phyloP scores from a whole-genome alignment of 2,329 filamentous ascomycete species.

The Aspergillus ochraceus region DNA sequence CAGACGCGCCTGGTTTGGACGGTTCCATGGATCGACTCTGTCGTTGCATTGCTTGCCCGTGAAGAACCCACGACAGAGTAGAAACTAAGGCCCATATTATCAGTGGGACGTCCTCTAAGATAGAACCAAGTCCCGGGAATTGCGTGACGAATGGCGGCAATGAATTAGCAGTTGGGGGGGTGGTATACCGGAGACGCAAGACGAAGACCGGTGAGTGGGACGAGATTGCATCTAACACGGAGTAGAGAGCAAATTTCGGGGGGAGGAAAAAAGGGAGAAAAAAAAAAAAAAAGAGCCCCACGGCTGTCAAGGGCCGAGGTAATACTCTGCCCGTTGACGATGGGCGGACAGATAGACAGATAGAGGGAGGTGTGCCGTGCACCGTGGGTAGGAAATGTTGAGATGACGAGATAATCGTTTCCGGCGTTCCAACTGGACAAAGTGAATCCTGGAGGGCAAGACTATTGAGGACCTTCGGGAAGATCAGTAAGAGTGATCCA shows the following conservation, averaged over 20 bases:
- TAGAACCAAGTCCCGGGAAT: background rate
- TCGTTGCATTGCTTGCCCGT: background rate
- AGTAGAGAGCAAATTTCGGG: background rate
- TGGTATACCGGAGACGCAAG: background rate
- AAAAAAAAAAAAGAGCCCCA: background rate
- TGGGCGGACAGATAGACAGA: background rate
- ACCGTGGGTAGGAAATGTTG: background rate
- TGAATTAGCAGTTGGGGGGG: background rate
- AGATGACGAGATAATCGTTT: background rate
- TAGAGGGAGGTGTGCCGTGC: background rate
- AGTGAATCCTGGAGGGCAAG: background rate
- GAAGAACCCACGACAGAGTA: background rate
- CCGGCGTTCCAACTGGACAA: background rate
- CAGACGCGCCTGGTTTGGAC: background rate
- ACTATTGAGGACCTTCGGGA: conserved; percentile 7
- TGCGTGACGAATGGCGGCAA: background rate
- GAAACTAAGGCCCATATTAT: background rate
- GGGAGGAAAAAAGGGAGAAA: background rate
- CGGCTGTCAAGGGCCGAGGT: background rate
- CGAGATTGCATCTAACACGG: background rate
- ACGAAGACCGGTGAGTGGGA: background rate
- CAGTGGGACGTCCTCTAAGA: background rate
- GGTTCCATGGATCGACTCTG: background rate
- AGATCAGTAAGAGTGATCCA: conserved; percentile 3
- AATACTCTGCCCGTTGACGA: background rate